A percentile compares a stretch with the other conserved stretches of the same genome.
Conservation (phyloP, 2,329 filamentous ascomycete genomes). For the Colletotrichum costaricense region DNA sequence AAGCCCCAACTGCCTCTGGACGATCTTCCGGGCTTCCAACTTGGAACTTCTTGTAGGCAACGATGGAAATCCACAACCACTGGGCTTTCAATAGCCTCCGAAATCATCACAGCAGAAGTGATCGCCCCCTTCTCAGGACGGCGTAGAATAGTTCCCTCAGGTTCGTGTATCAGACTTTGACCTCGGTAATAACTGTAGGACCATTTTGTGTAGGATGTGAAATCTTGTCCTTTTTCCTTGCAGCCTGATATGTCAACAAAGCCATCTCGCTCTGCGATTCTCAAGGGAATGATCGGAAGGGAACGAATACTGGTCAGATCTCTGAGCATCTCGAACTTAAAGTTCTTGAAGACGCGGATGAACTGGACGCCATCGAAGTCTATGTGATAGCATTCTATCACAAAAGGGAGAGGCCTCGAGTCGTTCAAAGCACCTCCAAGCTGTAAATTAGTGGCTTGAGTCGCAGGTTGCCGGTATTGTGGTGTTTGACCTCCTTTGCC, state of each 20-base stretch:
- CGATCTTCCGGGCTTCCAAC: not conserved
- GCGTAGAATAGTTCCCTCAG: not conserved
- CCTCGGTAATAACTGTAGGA: constrained; percentile 1
- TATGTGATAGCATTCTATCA: constrained; percentile 2
- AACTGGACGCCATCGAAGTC: constrained; percentile 5
- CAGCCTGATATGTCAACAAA: not conserved
- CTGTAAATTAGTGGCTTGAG: not conserved
- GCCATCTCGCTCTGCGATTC: not conserved
- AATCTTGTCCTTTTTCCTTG: not conserved
- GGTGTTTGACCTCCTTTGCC: not conserved
- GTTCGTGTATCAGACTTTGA: not conserved
- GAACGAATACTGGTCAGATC: not conserved
- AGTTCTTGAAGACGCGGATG: not conserved
- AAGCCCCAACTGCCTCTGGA: not conserved
- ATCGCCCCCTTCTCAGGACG: not conserved
- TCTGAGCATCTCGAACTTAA: not conserved
- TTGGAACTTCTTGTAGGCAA: not conserved
- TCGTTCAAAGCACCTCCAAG: not conserved
- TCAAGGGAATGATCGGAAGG: not conserved
- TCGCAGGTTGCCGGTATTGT: not conserved
- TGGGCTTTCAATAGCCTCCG: constrained; percentile 1
- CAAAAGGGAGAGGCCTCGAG: not conserved
- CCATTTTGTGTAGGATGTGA: not conserved
- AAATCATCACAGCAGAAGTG: not conserved
- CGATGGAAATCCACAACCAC: constrained; percentile 5